Conservation (phyloP, 805 yeast genomes). For the Saturnispora diversa region DNA sequence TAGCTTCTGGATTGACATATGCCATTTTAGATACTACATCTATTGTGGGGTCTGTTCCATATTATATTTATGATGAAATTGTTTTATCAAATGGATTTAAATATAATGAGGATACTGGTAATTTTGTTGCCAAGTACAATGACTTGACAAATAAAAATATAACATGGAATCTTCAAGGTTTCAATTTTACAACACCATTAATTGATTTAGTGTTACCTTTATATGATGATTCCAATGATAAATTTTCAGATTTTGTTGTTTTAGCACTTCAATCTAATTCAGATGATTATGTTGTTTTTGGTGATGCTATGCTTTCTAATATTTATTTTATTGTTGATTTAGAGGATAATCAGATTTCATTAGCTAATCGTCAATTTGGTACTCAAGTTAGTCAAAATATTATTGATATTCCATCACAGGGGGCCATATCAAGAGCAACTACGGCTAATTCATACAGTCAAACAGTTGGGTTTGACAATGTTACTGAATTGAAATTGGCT, state of each 20-base stretch:
- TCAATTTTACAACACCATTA: slow-evolving; percentile 41
- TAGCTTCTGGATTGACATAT: slow-evolving; percentile 22
- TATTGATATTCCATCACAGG: slow-evolving; percentile 8
- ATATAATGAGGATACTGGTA: slow-evolving; percentile 33
- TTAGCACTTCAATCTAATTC: slow-evolving; percentile 31
- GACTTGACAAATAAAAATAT: slow-evolving; percentile 22
- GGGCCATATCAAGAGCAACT: slow-evolving; percentile 14
- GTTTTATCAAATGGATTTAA: slow-evolving; percentile 32
- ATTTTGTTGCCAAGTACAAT: slow-evolving; percentile 38
- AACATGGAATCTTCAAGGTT: slow-evolving; percentile 47
- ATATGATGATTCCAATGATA: slow-evolving; percentile 3
- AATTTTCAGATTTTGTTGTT: slow-evolving; percentile 29
- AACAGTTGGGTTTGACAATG: slow-evolving; percentile 12
- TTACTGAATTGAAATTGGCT: slow-evolving; percentile 13
- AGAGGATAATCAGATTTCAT: slow-evolving; percentile 35
- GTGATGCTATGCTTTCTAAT: slow-evolving; percentile 44
- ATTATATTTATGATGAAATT: slow-evolving; percentile 21
- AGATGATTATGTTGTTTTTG: slow-evolving; percentile 35
- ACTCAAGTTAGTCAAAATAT: slow-evolving; percentile 8
- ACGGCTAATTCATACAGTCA: slow-evolving; percentile 10
- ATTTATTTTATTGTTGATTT: slow-evolving; percentile 49
- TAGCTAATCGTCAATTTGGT: slow-evolving; percentile 31
- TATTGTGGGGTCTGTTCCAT: slow-evolving; percentile 39
- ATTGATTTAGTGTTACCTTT: slow-evolving; percentile 12
- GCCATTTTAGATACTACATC: slow-evolving; percentile 48